Percentiles rank a stretch among this genome's conserved stretches.
Conservation (phyloP, 371 early-diverging fungal genomes). For the Coemansia sp. region DNA sequence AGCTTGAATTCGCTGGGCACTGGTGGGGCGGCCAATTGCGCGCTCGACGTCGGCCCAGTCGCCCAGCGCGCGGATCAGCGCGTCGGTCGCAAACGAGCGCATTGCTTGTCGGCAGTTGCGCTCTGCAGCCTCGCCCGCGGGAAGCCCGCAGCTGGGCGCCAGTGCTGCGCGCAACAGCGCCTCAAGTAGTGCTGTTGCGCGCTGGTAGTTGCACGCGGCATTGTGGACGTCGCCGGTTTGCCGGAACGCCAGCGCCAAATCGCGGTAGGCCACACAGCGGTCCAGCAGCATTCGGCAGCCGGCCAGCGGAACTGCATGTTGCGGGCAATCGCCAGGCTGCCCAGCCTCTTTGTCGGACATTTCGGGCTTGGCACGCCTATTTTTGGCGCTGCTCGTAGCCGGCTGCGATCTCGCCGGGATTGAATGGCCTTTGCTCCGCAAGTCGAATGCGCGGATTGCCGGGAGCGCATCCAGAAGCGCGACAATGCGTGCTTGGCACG, state of each 20-base stretch:
- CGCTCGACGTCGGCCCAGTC: slow-evolving; percentile 34
- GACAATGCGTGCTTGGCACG: slow-evolving; percentile 22
- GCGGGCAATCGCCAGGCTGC: neutral
- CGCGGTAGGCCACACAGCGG: slow-evolving; percentile 12
- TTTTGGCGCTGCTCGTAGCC: neutral
- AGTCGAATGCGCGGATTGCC: slow-evolving; percentile 13
- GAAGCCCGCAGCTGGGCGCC: neutral
- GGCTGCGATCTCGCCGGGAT: neutral
- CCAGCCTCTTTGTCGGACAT: neutral
- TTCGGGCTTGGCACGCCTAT: neutral
- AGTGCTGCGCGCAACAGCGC: neutral
- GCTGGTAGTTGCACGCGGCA: slow-evolving; percentile 14
- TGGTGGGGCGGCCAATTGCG: slow-evolving; percentile 16
- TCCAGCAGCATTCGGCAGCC: slow-evolving; percentile 11
- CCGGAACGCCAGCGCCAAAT: slow-evolving; percentile 14
- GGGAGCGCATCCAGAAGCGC: slow-evolving; percentile 21
- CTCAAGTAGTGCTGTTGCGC: slow-evolving; percentile 17
- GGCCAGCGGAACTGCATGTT: neutral
- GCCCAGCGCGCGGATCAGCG: neutral
- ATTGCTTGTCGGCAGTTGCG: neutral
- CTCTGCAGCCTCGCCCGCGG: neutral
- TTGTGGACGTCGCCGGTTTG: slow-evolving; percentile 17
- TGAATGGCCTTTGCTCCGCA: too few species aligned
- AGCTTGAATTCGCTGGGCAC: slow-evolving; percentile 11
- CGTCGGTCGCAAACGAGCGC: neutral